Percentiles rank a stretch among this genome's conserved stretches.
phyloP scores from a whole-genome alignment of 2,329 filamentous ascomycete species.

The Atkinsonella hypoxylon region DNA sequence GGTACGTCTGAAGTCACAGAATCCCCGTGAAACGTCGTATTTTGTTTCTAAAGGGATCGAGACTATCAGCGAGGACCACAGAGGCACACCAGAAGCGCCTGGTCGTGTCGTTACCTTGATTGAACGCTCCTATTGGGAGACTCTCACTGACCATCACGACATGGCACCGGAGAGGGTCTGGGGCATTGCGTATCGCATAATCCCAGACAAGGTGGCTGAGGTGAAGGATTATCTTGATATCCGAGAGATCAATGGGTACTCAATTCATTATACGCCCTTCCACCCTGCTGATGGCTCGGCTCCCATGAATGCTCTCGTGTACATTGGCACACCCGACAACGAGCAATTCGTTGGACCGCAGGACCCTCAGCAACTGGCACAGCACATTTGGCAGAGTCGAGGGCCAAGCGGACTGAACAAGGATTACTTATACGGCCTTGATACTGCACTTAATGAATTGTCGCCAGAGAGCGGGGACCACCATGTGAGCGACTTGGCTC shows the following conservation, averaged over 20 bases:
- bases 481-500: conserved; percentile 74
- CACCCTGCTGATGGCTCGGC: conserved; percentile 33
- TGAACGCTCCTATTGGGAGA: conserved; percentile 70
- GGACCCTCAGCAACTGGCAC: conserved; percentile 63
- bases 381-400: conserved; percentile 63
- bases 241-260: conserved; percentile 94
- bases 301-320: conserved; percentile 55
- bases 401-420: conserved; percentile 83
- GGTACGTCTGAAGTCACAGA: conserved; percentile 1
- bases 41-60: not conserved
- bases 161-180: conserved; percentile 58
- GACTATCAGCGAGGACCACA: conserved; percentile 69
- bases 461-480: conserved; percentile 67
- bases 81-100: conserved; percentile 76
- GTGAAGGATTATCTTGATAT: conserved; percentile 89
- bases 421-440: conserved; percentile 77
- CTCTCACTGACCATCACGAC: conserved; percentile 55
- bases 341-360: conserved; percentile 83
- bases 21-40: not conserved
- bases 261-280: conserved; percentile 83
- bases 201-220: conserved; percentile 57
- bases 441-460: conserved; percentile 60
- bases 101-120: conserved; percentile 92
- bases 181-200: conserved; percentile 87
- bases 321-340: conserved; percentile 89